phyloP scores from a whole-genome alignment of 306 rosid genomes.

The Vachellia collinsii region DNA sequence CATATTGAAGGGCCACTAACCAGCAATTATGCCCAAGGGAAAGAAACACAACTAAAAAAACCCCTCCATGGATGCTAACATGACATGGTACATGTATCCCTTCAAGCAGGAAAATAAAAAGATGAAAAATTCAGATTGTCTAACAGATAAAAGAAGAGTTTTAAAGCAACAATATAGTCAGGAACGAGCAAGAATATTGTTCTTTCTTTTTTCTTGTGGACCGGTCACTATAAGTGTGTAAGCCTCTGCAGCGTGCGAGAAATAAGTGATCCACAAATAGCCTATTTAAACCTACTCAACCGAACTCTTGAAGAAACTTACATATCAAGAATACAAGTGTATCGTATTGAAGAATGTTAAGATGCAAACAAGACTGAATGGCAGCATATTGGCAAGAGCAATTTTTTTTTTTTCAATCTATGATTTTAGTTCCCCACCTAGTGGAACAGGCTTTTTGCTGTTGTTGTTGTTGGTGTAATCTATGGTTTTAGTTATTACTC shows the following conservation, averaged over 20 bases:
- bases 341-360: conserved; percentile 9
- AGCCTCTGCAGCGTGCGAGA: not conserved
- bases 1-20: conserved; percentile 33
- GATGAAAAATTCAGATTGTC: not conserved
- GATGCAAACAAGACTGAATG: conserved; percentile 10
- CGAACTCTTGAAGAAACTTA: not conserved
- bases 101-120: not conserved
- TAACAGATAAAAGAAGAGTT: not conserved
- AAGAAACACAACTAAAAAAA: conserved; percentile 13
- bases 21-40: conserved; percentile 33
- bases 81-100: not conserved
- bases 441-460: no score
- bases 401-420: not conserved
- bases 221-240: not conserved
- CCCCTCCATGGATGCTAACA: not conserved
- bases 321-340: not conserved
- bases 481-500: conserved; percentile 12
- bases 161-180: conserved; percentile 8
- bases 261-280: not conserved
- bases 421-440: not conserved
- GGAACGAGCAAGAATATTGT: not conserved
- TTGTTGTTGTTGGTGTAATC: not conserved
- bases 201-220: not conserved
- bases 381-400: no score
- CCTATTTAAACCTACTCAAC: conserved; percentile 9